Base-by-base conservation (phyloP, 2,329 filamentous ascomycete species). In the Gnomoniopsis smithogilvyi region DNA sequence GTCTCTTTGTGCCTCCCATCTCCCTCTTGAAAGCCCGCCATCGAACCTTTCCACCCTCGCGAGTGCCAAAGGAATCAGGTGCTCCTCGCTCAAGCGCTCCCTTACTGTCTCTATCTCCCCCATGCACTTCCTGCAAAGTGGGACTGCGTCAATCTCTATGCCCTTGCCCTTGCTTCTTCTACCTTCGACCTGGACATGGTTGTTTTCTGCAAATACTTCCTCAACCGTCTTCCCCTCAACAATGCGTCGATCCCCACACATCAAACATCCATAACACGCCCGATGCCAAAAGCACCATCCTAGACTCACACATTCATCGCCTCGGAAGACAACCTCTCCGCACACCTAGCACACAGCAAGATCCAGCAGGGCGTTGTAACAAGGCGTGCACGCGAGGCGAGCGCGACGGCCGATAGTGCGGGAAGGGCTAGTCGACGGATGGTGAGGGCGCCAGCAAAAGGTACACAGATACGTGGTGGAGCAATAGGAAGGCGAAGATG, bases 281-380 rank as follows among this genome's bases (percentile, higher is more conserved):
- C 74, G 73, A 65, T 85, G 82, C 83, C 81, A 85, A 66, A 85
- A 85, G 65, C 80, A 84, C 82, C 79, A 85, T 0, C 81, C 81
- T n/a, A 85, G 73, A 63, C 80, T 84, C 45, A 85, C 79, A 62
- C 79, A 80, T 59, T 84, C 81, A 24, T 81, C 77, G 0, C 74
- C 79, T 26, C 81, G 78, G 38, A 76, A 75, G 14, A 85, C 75
- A 47, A 82, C 68, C 67, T 84, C 80, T 21, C 82, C 80, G 63
- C 83, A 85, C 26, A 79, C 80, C 83, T 73, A 85, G 68, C 79
- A 85, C 54, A 85, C 79, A 61, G 81, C 80, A 51, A 85, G 73
- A 66, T 83, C 74, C 52, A 84, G 67, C 2, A 85, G 67, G 1
- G 74, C 74, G 8, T 69, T 64, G 68, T 79, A 76, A 69, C 82